Percentiles rank a stretch among this genome's conserved stretches.
Conservation (phyloP, 2,329 filamentous ascomycete species). For the Sporothrix luriei region DNA sequence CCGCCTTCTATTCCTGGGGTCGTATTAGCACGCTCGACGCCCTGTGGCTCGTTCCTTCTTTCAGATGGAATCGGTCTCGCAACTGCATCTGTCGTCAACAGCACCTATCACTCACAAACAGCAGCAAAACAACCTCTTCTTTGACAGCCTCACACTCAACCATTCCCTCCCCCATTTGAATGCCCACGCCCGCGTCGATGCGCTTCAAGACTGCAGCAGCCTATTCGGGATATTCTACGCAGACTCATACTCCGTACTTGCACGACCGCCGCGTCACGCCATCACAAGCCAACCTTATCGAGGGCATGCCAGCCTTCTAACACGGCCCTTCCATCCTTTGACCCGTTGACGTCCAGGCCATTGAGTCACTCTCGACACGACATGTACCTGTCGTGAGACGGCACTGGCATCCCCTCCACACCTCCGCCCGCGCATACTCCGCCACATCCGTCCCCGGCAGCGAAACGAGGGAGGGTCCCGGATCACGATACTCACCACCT, state of each 20-base stretch:
- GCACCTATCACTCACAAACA: not conserved
- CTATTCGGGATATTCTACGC: no score
- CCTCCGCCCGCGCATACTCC: not conserved
- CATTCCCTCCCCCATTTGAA: not conserved
- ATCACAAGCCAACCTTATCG: not conserved
- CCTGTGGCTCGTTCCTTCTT: conserved; percentile 16
- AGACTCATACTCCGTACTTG: no score
- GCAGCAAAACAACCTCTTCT: not conserved
- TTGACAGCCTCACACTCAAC: not conserved
- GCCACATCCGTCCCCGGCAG: not conserved
- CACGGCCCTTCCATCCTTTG: not conserved
- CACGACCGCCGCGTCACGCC: not conserved
- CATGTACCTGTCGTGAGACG: conserved; percentile 18
- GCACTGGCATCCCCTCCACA: not conserved
- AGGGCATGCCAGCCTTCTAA: not conserved
- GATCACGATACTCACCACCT: conserved; percentile 26
- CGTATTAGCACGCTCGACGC: conserved; percentile 1
- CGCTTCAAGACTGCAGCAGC: not conserved
- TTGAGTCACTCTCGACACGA: not conserved
- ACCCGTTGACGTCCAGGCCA: not conserved
- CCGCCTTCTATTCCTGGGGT: conserved; percentile 13
- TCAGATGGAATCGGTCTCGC: not conserved
- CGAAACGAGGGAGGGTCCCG: not conserved
- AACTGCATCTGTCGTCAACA: not conserved
- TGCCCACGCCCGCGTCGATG: no score